Conservation (phyloP, 2,329 filamentous ascomycete genomes). For the Diplodia intermedia region DNA sequence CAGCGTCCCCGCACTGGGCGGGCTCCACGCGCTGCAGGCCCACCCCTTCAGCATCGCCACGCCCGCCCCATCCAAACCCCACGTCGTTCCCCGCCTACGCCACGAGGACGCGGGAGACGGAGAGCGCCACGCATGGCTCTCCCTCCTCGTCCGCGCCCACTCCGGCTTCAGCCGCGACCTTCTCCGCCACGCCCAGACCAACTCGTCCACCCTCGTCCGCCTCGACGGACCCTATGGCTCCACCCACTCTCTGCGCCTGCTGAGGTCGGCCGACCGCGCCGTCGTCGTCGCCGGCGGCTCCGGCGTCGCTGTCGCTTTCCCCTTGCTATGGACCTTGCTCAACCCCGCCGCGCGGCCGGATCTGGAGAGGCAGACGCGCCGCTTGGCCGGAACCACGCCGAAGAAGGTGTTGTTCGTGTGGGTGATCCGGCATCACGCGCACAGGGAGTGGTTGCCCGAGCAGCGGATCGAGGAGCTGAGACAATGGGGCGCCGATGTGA, state of each 20-base stretch:
- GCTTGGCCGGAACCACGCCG: slow-evolving; percentile 32
- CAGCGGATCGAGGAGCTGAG: slow-evolving; percentile 59
- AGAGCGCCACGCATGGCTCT: slow-evolving; percentile 58
- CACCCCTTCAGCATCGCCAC: slow-evolving; percentile 74
- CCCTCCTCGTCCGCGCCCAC: slow-evolving; percentile 66
- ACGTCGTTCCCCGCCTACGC: background rate
- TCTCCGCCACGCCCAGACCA: slow-evolving; percentile 57
- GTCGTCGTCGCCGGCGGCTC: slow-evolving; percentile 69
- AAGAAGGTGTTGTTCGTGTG: slow-evolving; percentile 62
- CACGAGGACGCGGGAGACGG: slow-evolving; percentile 14
- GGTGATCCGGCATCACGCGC: slow-evolving; percentile 62
- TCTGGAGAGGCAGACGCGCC: slow-evolving; percentile 37
- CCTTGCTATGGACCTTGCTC: slow-evolving; percentile 63
- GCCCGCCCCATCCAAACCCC: slow-evolving; percentile 53
- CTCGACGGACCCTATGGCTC: slow-evolving; percentile 73
- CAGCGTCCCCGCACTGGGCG: slow-evolving; percentile 62
- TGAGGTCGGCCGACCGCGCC: slow-evolving; percentile 58
- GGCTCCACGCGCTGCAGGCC: slow-evolving; percentile 62
- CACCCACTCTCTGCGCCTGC: slow-evolving; percentile 60
- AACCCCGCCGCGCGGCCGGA: slow-evolving; percentile 37
- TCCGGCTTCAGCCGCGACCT: slow-evolving; percentile 66
- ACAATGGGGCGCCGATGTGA: slow-evolving; percentile 58
- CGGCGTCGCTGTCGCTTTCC: slow-evolving; percentile 70
- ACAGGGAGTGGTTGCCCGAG: slow-evolving; percentile 62
- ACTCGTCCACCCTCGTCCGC: slow-evolving; percentile 55